These are phyloP conservation scores for Cytospora piceae DNA, from an alignment of 2,329 filamentous ascomycete species.

Conservation along the genomic window DNA sequence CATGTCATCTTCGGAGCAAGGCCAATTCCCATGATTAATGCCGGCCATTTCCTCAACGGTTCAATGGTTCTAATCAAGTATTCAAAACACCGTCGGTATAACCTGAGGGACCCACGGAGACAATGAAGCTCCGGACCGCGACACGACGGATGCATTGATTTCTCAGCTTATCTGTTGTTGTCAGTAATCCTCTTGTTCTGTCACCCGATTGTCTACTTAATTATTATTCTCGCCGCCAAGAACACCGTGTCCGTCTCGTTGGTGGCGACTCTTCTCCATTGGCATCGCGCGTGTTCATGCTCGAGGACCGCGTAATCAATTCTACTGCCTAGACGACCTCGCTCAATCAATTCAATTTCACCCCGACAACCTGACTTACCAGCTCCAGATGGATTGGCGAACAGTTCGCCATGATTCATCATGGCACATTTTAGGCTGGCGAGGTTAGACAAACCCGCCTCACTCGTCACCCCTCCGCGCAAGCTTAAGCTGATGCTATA, in stretches of 20 bases:
- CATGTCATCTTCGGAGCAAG: conserved; percentile 3
- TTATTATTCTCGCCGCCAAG: neutral
- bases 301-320: conserved; percentile 16
- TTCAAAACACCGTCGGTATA: conserved; percentile 15
- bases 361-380: neutral
- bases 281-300: neutral
- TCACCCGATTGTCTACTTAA: too few relatives aligned
- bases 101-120: neutral
- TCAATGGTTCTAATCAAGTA: neutral
- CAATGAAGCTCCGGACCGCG: too few relatives aligned
- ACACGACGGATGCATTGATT: too few relatives aligned
- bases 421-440: conserved; percentile 4
- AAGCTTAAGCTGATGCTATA: neutral
- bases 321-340: conserved; percentile 14
- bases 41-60: conserved; percentile 19
- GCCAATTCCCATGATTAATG: conserved; percentile 4
- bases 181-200: too few relatives aligned
- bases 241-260: neutral
- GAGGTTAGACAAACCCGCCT: conserved; percentile 17
- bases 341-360: too few relatives aligned
- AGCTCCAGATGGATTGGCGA: neutral
- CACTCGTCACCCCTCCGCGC: conserved; percentile 12
- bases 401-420: neutral
- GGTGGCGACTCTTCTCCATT: neutral
- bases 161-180: too few relatives aligned